These are phyloP conservation scores for Dioscorea zingiberensis DNA, from an alignment of 106 monocot species.

Conservation along the genomic window DNA sequence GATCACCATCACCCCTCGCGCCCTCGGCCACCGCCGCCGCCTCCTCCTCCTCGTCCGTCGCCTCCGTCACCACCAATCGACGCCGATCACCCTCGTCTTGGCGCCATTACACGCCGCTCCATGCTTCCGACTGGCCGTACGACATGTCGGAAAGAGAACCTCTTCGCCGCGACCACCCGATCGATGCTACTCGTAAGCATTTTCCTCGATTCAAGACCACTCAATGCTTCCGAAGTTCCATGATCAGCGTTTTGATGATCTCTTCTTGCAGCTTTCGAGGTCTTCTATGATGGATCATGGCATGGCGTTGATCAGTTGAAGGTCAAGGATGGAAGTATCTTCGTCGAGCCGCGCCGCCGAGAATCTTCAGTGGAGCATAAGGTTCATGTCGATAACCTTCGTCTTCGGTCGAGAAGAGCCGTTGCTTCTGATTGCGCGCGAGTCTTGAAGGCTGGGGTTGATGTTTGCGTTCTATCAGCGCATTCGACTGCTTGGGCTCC, in stretches of 20 bases:
- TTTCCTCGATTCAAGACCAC: neutral
- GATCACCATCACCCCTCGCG: too few species aligned
- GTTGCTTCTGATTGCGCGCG: conserved; percentile 36
- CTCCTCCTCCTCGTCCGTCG: too few species aligned
- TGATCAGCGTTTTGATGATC: neutral
- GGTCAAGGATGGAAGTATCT: conserved; percentile 37
- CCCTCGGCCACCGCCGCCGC: too few species aligned
- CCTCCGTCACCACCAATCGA: too few species aligned
- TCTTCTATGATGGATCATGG: conserved; percentile 62
- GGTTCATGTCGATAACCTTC: conserved; percentile 32
- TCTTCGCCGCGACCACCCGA: neutral
- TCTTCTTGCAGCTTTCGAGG: conserved; percentile 64
- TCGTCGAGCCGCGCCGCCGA: conserved; percentile 7
- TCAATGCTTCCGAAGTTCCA: neutral
- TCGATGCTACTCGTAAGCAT: conserved; percentile 14
- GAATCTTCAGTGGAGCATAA: conserved; percentile 21
- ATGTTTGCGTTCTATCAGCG: conserved; percentile 55
- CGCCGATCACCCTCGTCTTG: too few species aligned
- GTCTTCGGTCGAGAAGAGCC: conserved; percentile 59
- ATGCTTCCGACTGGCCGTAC: too few species aligned
- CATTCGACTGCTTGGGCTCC: conserved; percentile 24
- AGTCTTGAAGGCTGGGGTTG: conserved; percentile 36
- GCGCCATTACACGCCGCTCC: too few species aligned
- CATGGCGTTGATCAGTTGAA: conserved; percentile 33
- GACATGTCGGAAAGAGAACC: neutral